These are phyloP conservation scores for Astrephomene gubernaculifera DNA, from an alignment of 139 green algal genomes.

Conservation along the genomic window DNA sequence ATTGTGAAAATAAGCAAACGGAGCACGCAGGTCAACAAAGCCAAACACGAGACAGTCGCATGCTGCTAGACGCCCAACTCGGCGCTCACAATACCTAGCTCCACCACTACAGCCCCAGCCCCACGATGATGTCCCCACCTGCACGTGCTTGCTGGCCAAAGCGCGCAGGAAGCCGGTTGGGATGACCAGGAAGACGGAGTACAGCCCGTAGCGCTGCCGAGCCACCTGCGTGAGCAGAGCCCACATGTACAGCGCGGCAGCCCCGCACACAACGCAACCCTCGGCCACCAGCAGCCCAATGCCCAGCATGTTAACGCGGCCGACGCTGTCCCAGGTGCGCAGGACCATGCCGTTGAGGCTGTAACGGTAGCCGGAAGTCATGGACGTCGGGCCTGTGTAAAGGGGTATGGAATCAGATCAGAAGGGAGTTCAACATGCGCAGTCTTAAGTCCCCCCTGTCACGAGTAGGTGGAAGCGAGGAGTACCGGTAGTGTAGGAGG, in stretches of 20 bases:
- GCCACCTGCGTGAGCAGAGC: constrained; percentile 47
- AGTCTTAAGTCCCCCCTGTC: no score
- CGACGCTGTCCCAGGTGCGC: constrained; percentile 32
- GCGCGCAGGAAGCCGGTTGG: constrained; percentile 53
- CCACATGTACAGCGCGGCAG: constrained; percentile 21
- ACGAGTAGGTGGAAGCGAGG: no score
- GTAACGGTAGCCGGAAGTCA: constrained; percentile 40
- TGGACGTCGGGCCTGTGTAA: constrained; percentile 24
- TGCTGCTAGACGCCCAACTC: neutral
- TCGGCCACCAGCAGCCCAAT: constrained; percentile 53
- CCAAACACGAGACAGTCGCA: neutral
- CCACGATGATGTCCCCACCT: constrained; percentile 5
- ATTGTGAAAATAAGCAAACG: neutral
- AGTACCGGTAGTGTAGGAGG: no score
- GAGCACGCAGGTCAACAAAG: neutral
- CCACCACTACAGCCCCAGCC: neutral
- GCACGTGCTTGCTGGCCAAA: constrained; percentile 57
- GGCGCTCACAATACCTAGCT: neutral
- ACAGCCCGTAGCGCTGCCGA: constrained; percentile 50
- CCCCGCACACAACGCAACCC: constrained; percentile 35
- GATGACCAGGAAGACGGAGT: constrained; percentile 60
- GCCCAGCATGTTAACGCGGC: constrained; percentile 30
- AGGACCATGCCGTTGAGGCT: constrained; percentile 52
- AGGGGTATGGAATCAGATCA: no score
- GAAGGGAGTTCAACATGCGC: no score